Percentiles rank a stretch among this genome's conserved stretches.
Conservation (phyloP, 345 rosid species). For the Rhodomyrtus tomentosa region DNA sequence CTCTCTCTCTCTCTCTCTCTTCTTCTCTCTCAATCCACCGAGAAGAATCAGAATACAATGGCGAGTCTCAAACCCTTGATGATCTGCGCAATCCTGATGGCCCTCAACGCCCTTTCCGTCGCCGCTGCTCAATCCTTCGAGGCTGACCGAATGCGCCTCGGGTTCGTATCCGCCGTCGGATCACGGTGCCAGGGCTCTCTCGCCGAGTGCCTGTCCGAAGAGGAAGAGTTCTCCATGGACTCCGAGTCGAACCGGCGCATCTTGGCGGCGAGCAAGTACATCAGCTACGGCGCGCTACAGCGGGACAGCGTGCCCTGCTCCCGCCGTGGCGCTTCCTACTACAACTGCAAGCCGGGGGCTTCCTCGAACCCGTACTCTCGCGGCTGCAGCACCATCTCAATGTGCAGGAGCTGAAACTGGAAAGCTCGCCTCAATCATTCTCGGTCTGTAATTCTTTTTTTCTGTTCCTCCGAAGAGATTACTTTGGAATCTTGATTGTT, state of each 20-base stretch:
- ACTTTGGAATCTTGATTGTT: background rate
- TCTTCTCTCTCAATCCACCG: too few relatives aligned
- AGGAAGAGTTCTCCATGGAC: slow-evolving; percentile 55
- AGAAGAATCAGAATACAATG: background rate
- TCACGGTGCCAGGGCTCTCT: background rate
- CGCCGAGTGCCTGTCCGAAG: slow-evolving; percentile 7
- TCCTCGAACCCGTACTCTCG: slow-evolving; percentile 83
- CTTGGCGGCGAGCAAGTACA: slow-evolving; percentile 52
- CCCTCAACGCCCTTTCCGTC: background rate
- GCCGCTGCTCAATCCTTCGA: background rate
- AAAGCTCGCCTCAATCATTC: background rate
- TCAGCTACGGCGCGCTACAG: slow-evolving; percentile 94
- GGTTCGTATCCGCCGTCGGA: background rate
- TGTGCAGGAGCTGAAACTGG: slow-evolving; percentile 57
- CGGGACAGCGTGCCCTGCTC: slow-evolving; percentile 92
- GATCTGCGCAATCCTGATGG: background rate
- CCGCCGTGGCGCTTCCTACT: slow-evolving; percentile 89
- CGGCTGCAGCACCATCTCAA: slow-evolving; percentile 74
- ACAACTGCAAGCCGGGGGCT: slow-evolving; percentile 69
- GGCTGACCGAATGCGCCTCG: background rate
- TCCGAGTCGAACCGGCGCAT: slow-evolving; percentile 81
- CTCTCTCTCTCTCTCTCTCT: too few relatives aligned
- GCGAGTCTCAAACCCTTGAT: background rate
- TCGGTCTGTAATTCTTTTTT: background rate
- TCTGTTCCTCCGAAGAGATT: background rate